Base-by-base conservation (phyloP, 768 basidiomycete species). In the Lactarius psammicola region DNA sequence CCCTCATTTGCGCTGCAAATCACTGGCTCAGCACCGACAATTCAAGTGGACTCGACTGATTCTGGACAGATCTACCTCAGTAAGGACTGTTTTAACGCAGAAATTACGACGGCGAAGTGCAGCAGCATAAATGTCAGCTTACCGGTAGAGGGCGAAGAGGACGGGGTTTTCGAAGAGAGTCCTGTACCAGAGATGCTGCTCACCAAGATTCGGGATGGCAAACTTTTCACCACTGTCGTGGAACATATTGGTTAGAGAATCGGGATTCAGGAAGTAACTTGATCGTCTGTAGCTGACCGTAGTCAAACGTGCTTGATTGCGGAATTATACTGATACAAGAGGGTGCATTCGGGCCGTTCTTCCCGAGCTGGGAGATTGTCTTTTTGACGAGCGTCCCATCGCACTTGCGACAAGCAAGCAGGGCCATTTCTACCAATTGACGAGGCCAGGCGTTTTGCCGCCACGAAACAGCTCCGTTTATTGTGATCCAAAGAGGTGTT, bases 121-220 rank as follows among this genome's bases (percentile, higher is more conserved):
- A 94, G 91, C 72, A 82, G 87, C 36, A 90, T 99, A 76, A 99
- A 98, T 77, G 81, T 99, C 69, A 92, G 85, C 70, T 73, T 98
- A 26, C 95, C 94, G 0, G 86, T 89, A 1, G 87, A 87, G 69
- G 92, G 87, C 20, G 94, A 94, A 69, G 94, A 97, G 74, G 94
- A 96, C 11, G 96, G 95, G 7, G 81, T 95, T 54, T 98, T 95
- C 71, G 84, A 85, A 67, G 97, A 99, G 76, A 87, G 87, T 68
- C 83, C 96, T 0, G 80, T 99, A 23, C 96, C 97, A 0, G 97
- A 99, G 78, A 98, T 97, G 92, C 81, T 99, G 76, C 93, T 86
- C 82, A 92, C 92, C 23, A 83, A 86, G 40, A 80, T 99, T 31
- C 79, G 85, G 73, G 79, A 83, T 67, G 95, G 96, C 13, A 96